These are phyloP conservation scores for Myriosclerotinia scirpicola DNA, from an alignment of 2,329 filamentous ascomycete species.

Conservation along the genomic window DNA sequence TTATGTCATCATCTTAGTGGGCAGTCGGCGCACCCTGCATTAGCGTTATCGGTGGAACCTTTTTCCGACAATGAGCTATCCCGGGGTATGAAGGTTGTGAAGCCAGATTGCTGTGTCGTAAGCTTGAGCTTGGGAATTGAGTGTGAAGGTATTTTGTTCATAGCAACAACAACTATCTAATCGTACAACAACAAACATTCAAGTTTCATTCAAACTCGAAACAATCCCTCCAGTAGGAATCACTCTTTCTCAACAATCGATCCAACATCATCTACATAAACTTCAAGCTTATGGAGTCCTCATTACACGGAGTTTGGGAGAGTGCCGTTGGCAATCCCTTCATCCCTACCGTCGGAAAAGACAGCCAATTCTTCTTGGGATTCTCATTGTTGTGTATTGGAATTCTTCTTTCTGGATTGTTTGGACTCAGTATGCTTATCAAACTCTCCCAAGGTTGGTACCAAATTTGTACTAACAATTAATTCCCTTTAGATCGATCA, in stretches of 20 bases:
- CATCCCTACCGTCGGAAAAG: conserved; percentile 75
- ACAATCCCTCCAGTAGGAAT: background rate
- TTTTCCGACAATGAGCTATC: conserved; percentile 25
- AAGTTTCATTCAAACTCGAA: background rate
- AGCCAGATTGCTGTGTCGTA: conserved; percentile 32
- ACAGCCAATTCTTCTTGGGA: conserved; percentile 78
- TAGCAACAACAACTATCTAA: background rate
- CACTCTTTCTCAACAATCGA: background rate
- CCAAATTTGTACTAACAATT: conserved; percentile 9
- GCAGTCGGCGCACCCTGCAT: background rate
- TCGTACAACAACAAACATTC: conserved; percentile 2
- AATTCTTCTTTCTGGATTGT: conserved; percentile 72
- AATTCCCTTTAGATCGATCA: conserved; percentile 66
- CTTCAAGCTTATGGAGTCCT: conserved; percentile 66
- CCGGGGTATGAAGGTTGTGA: conserved; percentile 15
- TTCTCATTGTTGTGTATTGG: conserved; percentile 73
- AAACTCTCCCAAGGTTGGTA: background rate
- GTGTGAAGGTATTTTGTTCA: background rate
- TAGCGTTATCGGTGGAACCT: conserved; percentile 27
- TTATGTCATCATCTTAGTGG: conserved; percentile 16
- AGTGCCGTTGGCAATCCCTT: conserved; percentile 86
- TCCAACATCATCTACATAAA: conserved; percentile 15
- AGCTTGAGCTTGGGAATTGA: conserved; percentile 19
- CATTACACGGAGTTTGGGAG: conserved; percentile 89
- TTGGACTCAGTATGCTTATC: conserved; percentile 72